Conservation (phyloP, 2,329 filamentous ascomycete species). For the Scolecobasidium constrictum region DNA sequence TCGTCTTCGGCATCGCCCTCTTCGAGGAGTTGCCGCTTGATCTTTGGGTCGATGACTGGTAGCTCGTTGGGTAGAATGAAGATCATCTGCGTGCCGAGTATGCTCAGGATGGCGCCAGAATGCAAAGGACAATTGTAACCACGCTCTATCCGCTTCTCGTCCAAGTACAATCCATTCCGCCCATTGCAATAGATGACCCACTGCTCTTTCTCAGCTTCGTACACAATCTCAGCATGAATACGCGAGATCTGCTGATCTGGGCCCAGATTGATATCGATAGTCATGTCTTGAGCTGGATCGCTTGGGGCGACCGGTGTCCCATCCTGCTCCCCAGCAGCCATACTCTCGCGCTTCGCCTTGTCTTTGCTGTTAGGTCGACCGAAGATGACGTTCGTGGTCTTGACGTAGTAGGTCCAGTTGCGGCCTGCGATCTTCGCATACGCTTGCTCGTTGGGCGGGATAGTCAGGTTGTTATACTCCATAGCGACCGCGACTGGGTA, state of each 20-base stretch:
- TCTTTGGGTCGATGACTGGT: constrained; percentile 57
- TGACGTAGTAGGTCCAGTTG: constrained; percentile 79
- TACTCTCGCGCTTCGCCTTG: constrained; percentile 13
- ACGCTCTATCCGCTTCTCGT: constrained; percentile 60
- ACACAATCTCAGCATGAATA: constrained; percentile 38
- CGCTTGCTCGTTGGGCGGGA: constrained; percentile 35
- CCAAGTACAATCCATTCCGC: constrained; percentile 80
- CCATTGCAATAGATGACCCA: constrained; percentile 87
- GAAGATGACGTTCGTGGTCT: constrained; percentile 63
- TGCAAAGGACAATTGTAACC: constrained; percentile 56
- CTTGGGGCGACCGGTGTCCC: constrained; percentile 16
- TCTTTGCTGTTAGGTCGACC: constrained; percentile 42
- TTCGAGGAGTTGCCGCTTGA: constrained; percentile 44
- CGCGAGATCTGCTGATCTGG: constrained; percentile 40
- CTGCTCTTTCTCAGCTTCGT: constrained; percentile 35
- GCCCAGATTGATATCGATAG: constrained; percentile 71
- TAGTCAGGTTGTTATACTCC: constrained; percentile 43
- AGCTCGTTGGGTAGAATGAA: constrained; percentile 81
- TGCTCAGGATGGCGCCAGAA: constrained; percentile 85
- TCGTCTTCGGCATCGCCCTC: constrained; percentile 19
- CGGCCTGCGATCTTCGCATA: constrained; percentile 75
- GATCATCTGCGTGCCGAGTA: constrained; percentile 94
- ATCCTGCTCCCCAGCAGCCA: constrained; percentile 2
- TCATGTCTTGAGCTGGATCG: constrained; percentile 17
- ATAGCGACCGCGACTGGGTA: constrained; percentile 45